A percentile compares a stretch with the other conserved stretches of the same genome.
phyloP scores from a whole-genome alignment of 2,329 filamentous ascomycete species.

The Tolypocladium ophioglossoides region DNA sequence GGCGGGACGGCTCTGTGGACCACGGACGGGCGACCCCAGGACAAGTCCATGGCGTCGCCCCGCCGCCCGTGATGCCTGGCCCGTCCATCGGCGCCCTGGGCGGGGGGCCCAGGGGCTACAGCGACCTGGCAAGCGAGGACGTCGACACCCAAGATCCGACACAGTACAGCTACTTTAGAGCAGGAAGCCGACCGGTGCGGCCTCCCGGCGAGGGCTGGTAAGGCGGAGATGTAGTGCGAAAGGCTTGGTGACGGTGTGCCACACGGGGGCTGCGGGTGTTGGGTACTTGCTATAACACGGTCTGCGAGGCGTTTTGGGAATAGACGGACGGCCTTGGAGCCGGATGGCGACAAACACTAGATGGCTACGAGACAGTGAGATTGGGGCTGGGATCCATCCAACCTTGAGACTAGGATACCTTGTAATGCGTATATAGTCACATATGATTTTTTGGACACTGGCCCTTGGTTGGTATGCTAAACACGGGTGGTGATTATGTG shows the following conservation, averaged over 20 bases:
- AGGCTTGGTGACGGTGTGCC: not conserved
- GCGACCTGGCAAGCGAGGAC: slow-evolving; percentile 40
- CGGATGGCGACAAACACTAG: not conserved
- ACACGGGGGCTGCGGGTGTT: not conserved
- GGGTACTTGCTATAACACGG: not conserved
- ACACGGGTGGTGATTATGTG: too few relatives aligned
- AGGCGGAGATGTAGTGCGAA: slow-evolving; percentile 1
- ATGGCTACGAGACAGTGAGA: not conserved
- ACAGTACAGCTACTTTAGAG: slow-evolving; percentile 48
- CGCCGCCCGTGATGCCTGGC: slow-evolving; percentile 19
- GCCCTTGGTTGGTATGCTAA: too few relatives aligned
- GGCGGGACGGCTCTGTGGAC: slow-evolving; percentile 13
- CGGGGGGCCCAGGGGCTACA: slow-evolving; percentile 49
- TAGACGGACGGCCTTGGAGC: slow-evolving; percentile 3
- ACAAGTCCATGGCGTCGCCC: slow-evolving; percentile 5
- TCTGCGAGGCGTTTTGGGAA: slow-evolving; percentile 9
- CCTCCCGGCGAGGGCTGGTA: slow-evolving; percentile 30
- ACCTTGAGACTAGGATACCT: not conserved
- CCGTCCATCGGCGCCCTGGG: slow-evolving; percentile 41
- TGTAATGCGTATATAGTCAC: not conserved
- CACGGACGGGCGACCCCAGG: slow-evolving; percentile 13
- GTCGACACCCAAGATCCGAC: slow-evolving; percentile 25
- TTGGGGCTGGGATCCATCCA: not conserved
- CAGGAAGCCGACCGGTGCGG: slow-evolving; percentile 16
- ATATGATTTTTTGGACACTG: not conserved